These are phyloP conservation scores for Priceomyces fermenticarens DNA, from an alignment of 805 yeast genomes.

Conservation along the genomic window DNA sequence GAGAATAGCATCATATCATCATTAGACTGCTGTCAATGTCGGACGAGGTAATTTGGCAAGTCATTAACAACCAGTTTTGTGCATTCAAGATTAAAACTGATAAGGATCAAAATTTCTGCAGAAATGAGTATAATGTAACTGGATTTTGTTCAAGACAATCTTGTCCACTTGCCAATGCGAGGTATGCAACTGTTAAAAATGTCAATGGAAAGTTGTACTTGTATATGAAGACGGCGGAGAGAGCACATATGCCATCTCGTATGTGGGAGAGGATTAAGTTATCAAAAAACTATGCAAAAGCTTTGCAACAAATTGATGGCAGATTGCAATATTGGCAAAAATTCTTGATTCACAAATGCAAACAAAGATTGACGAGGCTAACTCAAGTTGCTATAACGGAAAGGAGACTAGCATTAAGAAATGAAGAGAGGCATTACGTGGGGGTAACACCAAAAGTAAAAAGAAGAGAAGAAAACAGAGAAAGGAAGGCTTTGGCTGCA, in stretches of 20 bases:
- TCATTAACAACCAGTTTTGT: slow-evolving; percentile 92
- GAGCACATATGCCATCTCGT: slow-evolving; percentile 92
- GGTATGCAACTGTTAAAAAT: slow-evolving; percentile 83
- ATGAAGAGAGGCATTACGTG: slow-evolving; percentile 89
- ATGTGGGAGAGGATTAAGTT: slow-evolving; percentile 94
- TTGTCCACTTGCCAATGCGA: slow-evolving; percentile 93
- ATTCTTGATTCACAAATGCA: slow-evolving; percentile 86
- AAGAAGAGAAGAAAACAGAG: slow-evolving; percentile 91
- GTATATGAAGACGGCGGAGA: slow-evolving; percentile 96
- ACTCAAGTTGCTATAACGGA: slow-evolving; percentile 96
- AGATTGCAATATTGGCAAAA: slow-evolving; percentile 91
- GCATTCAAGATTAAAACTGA: slow-evolving; percentile 89
- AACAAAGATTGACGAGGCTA: slow-evolving; percentile 90
- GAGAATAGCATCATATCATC: background rate
- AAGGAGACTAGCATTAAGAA: slow-evolving; percentile 85
- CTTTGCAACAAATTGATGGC: slow-evolving; percentile 83
- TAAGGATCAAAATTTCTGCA: slow-evolving; percentile 86
- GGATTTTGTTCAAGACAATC: slow-evolving; percentile 92
- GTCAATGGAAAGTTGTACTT: slow-evolving; percentile 76
- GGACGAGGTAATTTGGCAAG: slow-evolving; percentile 94
- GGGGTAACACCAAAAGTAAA: slow-evolving; percentile 92
- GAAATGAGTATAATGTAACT: slow-evolving; percentile 93
- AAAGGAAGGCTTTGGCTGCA: slow-evolving; percentile 93
- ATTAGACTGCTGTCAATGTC: slow-evolving; percentile 33
- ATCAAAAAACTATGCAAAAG: slow-evolving; percentile 84